phyloP scores from a whole-genome alignment of 352 stramenopile species.

The Phytophthora tubulina region DNA sequence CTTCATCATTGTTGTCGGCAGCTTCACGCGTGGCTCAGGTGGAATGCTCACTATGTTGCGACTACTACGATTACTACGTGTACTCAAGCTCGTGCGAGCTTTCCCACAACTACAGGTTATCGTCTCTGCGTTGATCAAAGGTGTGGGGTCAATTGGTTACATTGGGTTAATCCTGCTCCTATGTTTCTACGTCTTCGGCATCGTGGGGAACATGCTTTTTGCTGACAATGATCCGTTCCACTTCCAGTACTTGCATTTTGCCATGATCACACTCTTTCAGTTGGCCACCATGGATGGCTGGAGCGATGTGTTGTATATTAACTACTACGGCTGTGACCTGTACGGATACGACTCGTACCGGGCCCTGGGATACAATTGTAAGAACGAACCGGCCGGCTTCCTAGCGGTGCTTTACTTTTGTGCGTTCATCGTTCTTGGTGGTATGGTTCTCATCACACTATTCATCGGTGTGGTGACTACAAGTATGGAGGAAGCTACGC shows the following conservation, averaged over 20 bases:
- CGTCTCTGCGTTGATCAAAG: slow-evolving; percentile 90
- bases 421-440: slow-evolving; percentile 85
- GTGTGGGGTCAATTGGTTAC: slow-evolving; percentile 89
- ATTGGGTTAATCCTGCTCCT: slow-evolving; percentile 91
- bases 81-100: slow-evolving; percentile 89
- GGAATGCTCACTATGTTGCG: slow-evolving; percentile 88
- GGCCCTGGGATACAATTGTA: slow-evolving; percentile 71
- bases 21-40: slow-evolving; percentile 68
- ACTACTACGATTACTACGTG: slow-evolving; percentile 81
- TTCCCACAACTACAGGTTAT: slow-evolving; percentile 92
- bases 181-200: slow-evolving; percentile 93
- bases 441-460: slow-evolving; percentile 91
- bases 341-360: slow-evolving; percentile 81
- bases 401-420: slow-evolving; percentile 84
- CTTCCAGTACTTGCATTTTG: slow-evolving; percentile 88
- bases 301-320: slow-evolving; percentile 93
- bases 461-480: slow-evolving; percentile 94
- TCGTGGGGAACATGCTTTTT: slow-evolving; percentile 93
- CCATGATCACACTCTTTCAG: slow-evolving; percentile 92
- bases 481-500: slow-evolving; percentile 91
- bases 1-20: slow-evolving; percentile 86
- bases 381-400: slow-evolving; percentile 44
- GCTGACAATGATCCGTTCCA: slow-evolving; percentile 89
- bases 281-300: slow-evolving; percentile 90
- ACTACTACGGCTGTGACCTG: slow-evolving; percentile 90